These are phyloP conservation scores for Aspergillus tubingensis DNA, from an alignment of 2,329 filamentous ascomycete genomes.

Conservation along the genomic window DNA sequence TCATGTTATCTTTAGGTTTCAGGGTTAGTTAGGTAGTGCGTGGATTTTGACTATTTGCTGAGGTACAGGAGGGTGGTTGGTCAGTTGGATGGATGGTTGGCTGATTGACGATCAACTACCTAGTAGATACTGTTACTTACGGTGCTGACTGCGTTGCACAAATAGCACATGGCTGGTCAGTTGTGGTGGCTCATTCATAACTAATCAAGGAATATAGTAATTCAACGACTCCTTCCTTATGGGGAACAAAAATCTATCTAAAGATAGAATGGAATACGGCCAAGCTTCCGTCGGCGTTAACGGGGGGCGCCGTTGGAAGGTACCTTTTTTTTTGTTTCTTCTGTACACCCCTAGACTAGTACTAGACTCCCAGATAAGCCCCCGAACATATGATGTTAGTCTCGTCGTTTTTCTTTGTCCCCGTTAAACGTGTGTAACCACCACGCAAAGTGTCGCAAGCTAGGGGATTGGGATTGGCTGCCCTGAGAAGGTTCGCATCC, in stretches of 20 bases:
- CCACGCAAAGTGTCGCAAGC: neutral
- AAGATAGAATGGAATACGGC: neutral
- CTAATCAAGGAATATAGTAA: neutral
- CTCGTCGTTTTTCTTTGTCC: neutral
- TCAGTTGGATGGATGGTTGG: neutral
- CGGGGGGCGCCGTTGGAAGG: neutral
- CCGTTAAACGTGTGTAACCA: neutral
- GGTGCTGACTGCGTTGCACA: neutral
- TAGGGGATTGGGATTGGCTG: slow-evolving; percentile 1
- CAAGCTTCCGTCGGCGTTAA: neutral
- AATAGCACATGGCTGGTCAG: neutral
- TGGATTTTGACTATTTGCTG: too few relatives aligned
- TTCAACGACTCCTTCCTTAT: neutral
- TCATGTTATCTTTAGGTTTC: too few relatives aligned
- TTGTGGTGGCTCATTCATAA: neutral
- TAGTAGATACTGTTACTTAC: neutral
- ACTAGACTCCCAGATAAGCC: neutral
- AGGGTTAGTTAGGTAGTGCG: too few relatives aligned
- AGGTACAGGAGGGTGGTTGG: too few relatives aligned
- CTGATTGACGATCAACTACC: neutral
- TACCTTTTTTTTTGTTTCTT: neutral
- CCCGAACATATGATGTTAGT: neutral
- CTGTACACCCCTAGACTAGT: neutral
- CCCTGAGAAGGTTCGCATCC: slow-evolving; percentile 2
- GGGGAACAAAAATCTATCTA: neutral